Evolutionary conservation across 1,284 basidiomycete species (phyloP), one percentile per base, ranked within the genome.

Genomic region (Cerioporus squamosus): DNA sequence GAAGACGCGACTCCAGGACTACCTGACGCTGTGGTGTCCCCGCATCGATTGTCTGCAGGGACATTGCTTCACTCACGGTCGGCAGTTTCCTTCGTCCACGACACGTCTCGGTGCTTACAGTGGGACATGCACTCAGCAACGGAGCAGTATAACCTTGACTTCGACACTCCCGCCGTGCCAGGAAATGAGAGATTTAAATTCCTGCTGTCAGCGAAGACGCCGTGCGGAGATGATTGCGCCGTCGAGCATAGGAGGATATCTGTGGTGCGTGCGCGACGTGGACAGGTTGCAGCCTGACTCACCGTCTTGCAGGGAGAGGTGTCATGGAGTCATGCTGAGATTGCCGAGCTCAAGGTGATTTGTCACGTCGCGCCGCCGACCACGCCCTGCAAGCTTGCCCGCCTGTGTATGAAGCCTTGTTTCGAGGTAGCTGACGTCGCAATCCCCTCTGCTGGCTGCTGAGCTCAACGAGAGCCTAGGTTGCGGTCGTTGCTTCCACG

Each of bases 51-150:
- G 86, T 60, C 40, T 81, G 1, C 78, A 80, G 18, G 74, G 79
- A 1, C 79, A 79, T 56, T 88, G 86, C 62, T 67, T 71, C 33
- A 71, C 77, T 2, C 86, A 88, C 66, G 68, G 85, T 83, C 64
- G 65, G 73, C 69, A n/a, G 9, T 39, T 20, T 5, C 23, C 5
- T 26, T n/a, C n/a, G n/a, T n/a, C n/a, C n/a, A n/a, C n/a, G n/a
- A 20, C 38, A 18, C 15, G 2, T 14, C 18, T 14, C 0, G 3
- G 15, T 26, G 23, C 26, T 18, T 24, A 22, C 26, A 55, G 45
- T 51, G 24, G 26, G 3, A 3, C 10, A 4, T 14, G 17, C 29
- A 15, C 33, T 10, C 12, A 66, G 65, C 57, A 15, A 23, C 49
- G 6, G 61, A 59, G n/a, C 57, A 54, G 39, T 42, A 44, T 3